Conservation (phyloP, 768 basidiomycete genomes). For the Mycena pura region DNA sequence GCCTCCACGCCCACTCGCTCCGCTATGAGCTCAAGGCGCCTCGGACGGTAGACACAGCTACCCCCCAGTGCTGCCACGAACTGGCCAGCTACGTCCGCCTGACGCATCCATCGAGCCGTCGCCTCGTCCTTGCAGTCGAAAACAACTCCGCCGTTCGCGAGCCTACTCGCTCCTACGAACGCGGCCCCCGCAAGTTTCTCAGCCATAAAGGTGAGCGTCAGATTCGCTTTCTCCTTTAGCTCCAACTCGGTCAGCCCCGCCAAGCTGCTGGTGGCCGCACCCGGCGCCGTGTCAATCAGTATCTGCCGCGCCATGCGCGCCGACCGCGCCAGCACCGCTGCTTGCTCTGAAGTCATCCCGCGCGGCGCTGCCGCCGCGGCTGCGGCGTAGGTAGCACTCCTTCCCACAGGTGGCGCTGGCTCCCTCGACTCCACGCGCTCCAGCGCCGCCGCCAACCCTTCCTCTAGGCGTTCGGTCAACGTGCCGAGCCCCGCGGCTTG, state of each 20-base stretch:
- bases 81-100: not conserved
- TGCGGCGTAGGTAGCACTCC: too few species aligned
- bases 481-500: too few species aligned
- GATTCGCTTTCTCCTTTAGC: not conserved
- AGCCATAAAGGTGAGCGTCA: not conserved
- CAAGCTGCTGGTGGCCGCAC: not conserved
- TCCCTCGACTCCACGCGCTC: too few species aligned
- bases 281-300: not conserved
- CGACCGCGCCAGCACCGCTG: not conserved
- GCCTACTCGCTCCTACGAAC: not conserved
- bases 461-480: too few species aligned
- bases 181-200: not conserved
- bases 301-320: conserved; percentile 4
- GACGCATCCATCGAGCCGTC: not conserved
- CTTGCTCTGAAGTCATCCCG: not conserved
- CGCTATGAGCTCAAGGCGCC: not conserved
- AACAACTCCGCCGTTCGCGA: conserved; percentile 1
- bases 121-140: conserved; percentile 7
- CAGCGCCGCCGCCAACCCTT: too few species aligned
- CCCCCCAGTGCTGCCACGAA: not conserved
- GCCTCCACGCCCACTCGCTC: not conserved
- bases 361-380: not conserved
- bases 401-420: too few species aligned
- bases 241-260: not conserved
- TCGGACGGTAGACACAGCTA: not conserved